Evolutionary conservation across 768 basidiomycete genomes (phyloP).

Genomic region (Russula sp.): DNA sequence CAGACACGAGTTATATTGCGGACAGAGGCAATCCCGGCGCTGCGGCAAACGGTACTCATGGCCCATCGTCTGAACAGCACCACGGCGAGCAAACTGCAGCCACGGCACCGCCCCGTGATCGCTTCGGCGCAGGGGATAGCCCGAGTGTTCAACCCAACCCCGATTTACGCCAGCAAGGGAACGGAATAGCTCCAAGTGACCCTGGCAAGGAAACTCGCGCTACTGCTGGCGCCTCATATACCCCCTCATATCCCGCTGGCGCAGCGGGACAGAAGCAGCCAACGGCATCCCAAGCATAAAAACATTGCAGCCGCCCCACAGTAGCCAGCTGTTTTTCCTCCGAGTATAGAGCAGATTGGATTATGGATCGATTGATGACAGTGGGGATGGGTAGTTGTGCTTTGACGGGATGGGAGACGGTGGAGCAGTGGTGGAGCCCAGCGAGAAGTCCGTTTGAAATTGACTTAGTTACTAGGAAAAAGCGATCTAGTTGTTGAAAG

Average conservation of each 20-base stretch:
- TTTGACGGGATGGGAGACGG: background rate
- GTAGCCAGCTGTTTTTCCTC: too few relatives aligned
- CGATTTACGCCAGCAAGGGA: background rate
- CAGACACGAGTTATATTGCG: background rate
- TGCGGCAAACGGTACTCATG: background rate
- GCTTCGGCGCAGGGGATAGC: background rate
- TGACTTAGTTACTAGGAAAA: too few relatives aligned
- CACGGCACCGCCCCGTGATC: background rate
- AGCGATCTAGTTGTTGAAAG: too few relatives aligned
- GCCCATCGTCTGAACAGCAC: background rate
- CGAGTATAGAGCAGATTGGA: background rate
- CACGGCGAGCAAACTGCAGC: background rate
- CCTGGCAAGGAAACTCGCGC: background rate
- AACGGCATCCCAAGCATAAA: background rate
- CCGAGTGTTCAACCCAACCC: background rate
- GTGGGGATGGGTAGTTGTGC: background rate
- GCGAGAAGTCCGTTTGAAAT: too few relatives aligned
- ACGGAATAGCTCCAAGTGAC: background rate
- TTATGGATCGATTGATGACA: background rate
- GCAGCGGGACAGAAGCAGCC: background rate
- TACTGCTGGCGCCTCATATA: too few relatives aligned
- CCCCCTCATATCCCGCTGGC: background rate
- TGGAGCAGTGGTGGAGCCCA: too few relatives aligned
- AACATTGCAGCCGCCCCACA: background rate
- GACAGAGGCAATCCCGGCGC: background rate